Base-by-base conservation (phyloP, 305 asterid genomes). In the Plantago rigida region DNA sequence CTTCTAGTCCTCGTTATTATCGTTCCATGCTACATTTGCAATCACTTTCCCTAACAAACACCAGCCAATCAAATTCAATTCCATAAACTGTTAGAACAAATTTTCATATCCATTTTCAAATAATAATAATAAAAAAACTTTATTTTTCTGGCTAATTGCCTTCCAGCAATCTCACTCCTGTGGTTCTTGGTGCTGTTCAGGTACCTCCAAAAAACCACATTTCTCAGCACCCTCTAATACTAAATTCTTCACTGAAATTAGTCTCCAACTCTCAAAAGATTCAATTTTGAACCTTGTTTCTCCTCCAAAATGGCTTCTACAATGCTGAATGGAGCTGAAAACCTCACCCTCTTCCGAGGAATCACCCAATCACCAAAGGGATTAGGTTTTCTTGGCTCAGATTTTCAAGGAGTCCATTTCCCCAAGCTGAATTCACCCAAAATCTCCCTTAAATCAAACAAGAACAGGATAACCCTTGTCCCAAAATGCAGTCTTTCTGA, bases 401-500 rank as follows among this genome's bases (percentile, higher is more conserved):
- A 83, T 74, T 71, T 79, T 5, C 67, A 41, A 24, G 79, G 78
- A 52, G 77, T 66, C 56, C 68, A 64, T 24, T 79, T 84, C 19
- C 76, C 75, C 62, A 82, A 66, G 10, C 17, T 65, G 47, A 67
- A 80, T 49, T 69, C 76, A 15, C 64, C 63, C 61, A 71, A 67
- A 58, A 53, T 56, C 34, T 77, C 82, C 3, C 63, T 69, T 9
- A 49, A 64, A 50, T 51, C 65, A 3, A 22, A 58, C 3, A 74
- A 36, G 63, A 71, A 44, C 63, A 73, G 53, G 68, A 60, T 62
- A 47, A 56, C 71, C 74, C 72, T 70, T 17, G 15, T 64, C 60
- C 81, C 87, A 10, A 87, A 67, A 64, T 91, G 98, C 82, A 83
- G 81, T 14, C 58, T 77, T 47, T 82, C 95, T 2, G 75, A 83